phyloP scores from a whole-genome alignment of 2,329 filamentous ascomycete genomes.

The Ambrosiella cleistominuta region DNA sequence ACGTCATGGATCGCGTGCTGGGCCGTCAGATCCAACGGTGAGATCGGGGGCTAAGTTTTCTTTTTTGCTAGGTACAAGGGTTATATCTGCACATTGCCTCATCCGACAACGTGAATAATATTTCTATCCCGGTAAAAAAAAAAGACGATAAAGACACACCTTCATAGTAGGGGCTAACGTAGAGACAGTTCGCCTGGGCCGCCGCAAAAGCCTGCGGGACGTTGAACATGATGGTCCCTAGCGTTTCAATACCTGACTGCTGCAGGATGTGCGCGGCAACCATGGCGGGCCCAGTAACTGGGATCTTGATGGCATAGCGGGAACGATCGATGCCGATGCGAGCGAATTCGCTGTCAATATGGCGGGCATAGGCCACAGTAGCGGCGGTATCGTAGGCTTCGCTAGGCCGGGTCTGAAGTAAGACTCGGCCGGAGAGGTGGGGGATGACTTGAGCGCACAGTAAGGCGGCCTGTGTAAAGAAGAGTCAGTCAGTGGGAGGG shows the following conservation, averaged over 20 bases:
- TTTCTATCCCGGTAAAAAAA: neutral
- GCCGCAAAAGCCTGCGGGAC: conserved; percentile 31
- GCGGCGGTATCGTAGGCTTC: conserved; percentile 28
- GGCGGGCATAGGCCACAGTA: conserved; percentile 28
- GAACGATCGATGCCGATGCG: conserved; percentile 27
- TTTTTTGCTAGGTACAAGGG: too few relatives aligned
- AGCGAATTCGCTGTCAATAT: conserved; percentile 30
- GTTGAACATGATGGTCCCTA: conserved; percentile 30
- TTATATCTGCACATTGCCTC: too few relatives aligned
- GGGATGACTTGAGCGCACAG: conserved; percentile 30
- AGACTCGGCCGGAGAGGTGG: conserved; percentile 28
- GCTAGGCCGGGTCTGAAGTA: conserved; percentile 30
- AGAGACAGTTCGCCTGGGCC: conserved; percentile 29
- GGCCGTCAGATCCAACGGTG: neutral
- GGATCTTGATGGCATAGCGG: conserved; percentile 34
- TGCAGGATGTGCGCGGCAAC: conserved; percentile 27
- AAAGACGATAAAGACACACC: conserved; percentile 17
- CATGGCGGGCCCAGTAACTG: conserved; percentile 29
- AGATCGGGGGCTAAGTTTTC: neutral
- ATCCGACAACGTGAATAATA: too few relatives aligned
- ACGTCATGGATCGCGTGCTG: neutral
- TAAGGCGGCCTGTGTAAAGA: conserved; percentile 21
- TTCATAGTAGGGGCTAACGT: conserved; percentile 33
- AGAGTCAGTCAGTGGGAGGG: neutral
- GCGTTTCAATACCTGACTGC: conserved; percentile 27